Base-by-base conservation (phyloP, 1,284 basidiomycete genomes). In the Fomitopsis palustris region DNA sequence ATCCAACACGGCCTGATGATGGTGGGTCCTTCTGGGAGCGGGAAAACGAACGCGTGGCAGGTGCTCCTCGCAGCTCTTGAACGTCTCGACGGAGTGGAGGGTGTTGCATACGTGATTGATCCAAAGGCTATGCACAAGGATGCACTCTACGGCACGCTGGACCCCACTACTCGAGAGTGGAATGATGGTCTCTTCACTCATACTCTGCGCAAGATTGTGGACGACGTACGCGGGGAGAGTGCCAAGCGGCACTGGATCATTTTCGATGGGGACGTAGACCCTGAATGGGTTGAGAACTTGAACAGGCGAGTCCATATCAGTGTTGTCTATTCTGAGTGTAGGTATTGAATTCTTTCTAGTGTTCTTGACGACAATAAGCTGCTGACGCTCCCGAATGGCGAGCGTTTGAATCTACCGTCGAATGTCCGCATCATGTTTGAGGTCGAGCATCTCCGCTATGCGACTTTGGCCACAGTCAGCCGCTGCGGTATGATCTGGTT, bases 401-500 rank as follows among this genome's bases (percentile, higher is more conserved):
- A 99, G 74, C 95, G 97, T 67, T 87, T 99, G 62, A 98, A 96
- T 69, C 81, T 99, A 42, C 98, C 97, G 1, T 84, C 93, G 2
- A 99, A 99, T 70, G 96, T 99, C 25, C 90, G 97, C 61, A 96
- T 99, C 75, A 96, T 99, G 94, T 99, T 99, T 71, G 97, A 99
- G 74, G 98, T 99, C 58, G 98, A 99, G 75, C 95, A 96, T 73
- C 85, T 99, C 65, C 92, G 90, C 68, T 99, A 97, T 73, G 98
- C 97, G 0, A 99, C 98, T 1, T 86, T 94, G 52, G 97, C 97
- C 8, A 99, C 97, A 16, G 98, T 99, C 78, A 97, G 95, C 85
- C 96, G 97, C 58, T 99, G 97, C 73, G 97, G 97, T 74, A 99
- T 99, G 97, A 96, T 99, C 69, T 99, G 97, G 97, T 99, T 99